Conservation (phyloP, 2,329 filamentous ascomycete genomes). For the Cladorrhinum sp. region DNA sequence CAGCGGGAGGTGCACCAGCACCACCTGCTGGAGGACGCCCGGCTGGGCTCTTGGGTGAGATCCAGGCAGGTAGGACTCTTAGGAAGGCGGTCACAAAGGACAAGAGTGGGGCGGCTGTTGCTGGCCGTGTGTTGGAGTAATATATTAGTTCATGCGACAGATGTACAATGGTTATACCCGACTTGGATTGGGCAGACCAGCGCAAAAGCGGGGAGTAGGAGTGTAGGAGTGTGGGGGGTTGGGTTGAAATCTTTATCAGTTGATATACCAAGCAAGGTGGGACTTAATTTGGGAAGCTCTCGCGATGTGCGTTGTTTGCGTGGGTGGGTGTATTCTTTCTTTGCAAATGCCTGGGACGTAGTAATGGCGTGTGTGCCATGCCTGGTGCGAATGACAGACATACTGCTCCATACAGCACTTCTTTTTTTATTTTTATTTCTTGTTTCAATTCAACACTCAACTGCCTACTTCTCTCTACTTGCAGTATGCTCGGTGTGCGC, state of each 20-base stretch:
- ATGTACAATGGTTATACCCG: background rate
- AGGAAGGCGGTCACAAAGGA: slow-evolving; percentile 91
- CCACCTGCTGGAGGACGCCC: slow-evolving; percentile 46
- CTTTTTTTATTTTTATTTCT: background rate
- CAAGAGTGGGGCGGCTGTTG: slow-evolving; percentile 66
- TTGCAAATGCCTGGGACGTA: background rate
- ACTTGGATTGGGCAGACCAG: background rate
- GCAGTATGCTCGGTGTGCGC: background rate
- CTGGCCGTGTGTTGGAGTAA: slow-evolving; percentile 69
- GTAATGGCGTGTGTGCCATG: background rate
- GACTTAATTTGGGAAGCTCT: background rate
- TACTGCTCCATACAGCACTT: background rate
- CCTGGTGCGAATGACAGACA: background rate
- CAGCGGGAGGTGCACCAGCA: slow-evolving; percentile 38
- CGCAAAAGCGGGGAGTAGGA: background rate
- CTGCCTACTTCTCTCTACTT: background rate
- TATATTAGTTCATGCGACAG: slow-evolving; percentile 24
- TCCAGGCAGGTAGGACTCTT: slow-evolving; percentile 73
- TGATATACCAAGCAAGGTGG: background rate
- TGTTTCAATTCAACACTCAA: no score
- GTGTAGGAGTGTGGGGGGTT: background rate
- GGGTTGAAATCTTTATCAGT: background rate
- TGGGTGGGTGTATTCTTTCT: background rate
- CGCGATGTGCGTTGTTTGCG: background rate
- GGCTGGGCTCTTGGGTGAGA: slow-evolving; percentile 72